Base-by-base conservation (phyloP, 495 filamentous ascomycete species). In the Hypoxylon rickii region DNA sequence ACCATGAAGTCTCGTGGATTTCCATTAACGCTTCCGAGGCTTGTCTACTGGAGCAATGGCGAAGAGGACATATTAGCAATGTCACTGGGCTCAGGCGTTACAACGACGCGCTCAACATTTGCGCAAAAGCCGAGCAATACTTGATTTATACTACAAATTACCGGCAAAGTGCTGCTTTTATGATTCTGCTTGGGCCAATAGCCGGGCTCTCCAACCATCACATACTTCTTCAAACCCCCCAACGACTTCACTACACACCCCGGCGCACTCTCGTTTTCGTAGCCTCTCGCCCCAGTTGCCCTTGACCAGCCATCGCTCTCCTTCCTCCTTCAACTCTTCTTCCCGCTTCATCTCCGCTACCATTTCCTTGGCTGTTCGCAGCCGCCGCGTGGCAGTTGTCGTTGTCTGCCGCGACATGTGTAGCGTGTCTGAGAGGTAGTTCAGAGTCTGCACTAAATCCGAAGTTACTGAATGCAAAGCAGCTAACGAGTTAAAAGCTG, bases 371-470 rank as follows among this genome's bases (percentile, higher is more conserved):
- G 89, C 89, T 24, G 81, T 86, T 44, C 86, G 80, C 22, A 97
- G 74, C 22, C 88, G 76, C 22, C 94, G 79, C 3, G 86, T 84
- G 8, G 94, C 94, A 0, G 85, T 85, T 1, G 84, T 85, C 1
- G 88, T 92, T 0, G 89, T 85, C 67, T 98, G 94, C 2, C 90
- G 83, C n/a, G 84, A 87, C 85, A 97, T 96, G 70, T 97, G 92
- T 16, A 97, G 78, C 0, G 89, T 91, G 68, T 98, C 94, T n/a
- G 88, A 87, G 5, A 98, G 79, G 59, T 88, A 84, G 52, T 88
- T 88, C 37, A 98, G 85, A 1, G 89, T 87, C 46, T 86, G 79
- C 22, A 89, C 83, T 12, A 97, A 80, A 34, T 94, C 90, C 18
- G 85, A 72, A 0, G 91, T 96, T 21, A 85, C 75, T n/a, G 78